Conservation (phyloP, 1,284 basidiomycete genomes). For the Austroboletus niveus region DNA sequence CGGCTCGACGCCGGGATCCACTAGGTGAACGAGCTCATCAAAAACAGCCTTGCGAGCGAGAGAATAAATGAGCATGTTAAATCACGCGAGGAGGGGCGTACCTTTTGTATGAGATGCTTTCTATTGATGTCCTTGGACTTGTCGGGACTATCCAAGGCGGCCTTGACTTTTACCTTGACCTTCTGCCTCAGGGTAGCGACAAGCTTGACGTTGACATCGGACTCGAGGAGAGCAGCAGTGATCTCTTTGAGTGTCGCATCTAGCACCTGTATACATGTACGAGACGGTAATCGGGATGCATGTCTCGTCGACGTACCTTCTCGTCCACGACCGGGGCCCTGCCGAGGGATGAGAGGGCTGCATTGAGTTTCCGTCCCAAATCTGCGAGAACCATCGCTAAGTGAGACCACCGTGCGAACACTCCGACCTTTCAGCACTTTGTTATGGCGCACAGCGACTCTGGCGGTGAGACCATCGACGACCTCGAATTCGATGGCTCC, state of each 20-base stretch:
- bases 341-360: constrained; percentile 89
- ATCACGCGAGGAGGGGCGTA: constrained; percentile 26
- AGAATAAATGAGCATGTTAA: constrained; percentile 5
- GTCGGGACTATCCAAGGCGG: constrained; percentile 68
- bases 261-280: constrained; percentile 72
- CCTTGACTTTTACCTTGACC: constrained; percentile 86
- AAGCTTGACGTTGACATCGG: constrained; percentile 98
- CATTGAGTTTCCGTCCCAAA: constrained; percentile 91
- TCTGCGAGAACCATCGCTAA: constrained; percentile 90
- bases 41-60: constrained; percentile 77
- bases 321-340: constrained; percentile 86
- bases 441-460: constrained; percentile 60
- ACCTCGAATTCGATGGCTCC: constrained; percentile 49
- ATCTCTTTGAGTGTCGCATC: constrained; percentile 95
- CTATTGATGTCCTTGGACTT: constrained; percentile 80
- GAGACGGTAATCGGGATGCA: constrained; percentile 15
- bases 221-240: constrained; percentile 89
- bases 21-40: constrained; percentile 92
- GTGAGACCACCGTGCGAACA: constrained; percentile 29
- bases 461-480: constrained; percentile 61
- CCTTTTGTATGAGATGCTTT: constrained; percentile 89
- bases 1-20: constrained; percentile 92
- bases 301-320: constrained; percentile 51
- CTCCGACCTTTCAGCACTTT: constrained; percentile 1
- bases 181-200: constrained; percentile 86